Base-by-base conservation (phyloP, 768 basidiomycete species). In the Pulveroboletus sp. region DNA sequence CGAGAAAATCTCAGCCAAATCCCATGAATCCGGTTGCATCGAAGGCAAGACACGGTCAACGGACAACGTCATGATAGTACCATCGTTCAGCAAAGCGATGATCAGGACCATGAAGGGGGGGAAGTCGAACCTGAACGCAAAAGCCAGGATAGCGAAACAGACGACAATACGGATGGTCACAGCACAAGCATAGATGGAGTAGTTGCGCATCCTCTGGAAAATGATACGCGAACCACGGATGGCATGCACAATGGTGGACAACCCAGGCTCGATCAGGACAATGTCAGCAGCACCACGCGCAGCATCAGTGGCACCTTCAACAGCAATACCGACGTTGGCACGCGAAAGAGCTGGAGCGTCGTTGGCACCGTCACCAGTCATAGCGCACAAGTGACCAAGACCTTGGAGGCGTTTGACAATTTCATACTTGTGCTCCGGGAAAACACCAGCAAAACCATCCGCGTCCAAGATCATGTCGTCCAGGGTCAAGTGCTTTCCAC, bases 391-490 rank as follows among this genome's bases (percentile, higher is more conserved):
- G 71, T 96, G 93, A 43, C 93, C 95, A 53, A 97, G 86, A 67
- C 84, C 91, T 68, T 98, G 95, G 47, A 98, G 85, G 59, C 94
- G 90, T 77, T 95, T 96, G 76, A 98, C 95, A 55, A 98, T 98
- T 73, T 98, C 95, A 69, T 95, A 98, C 81, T 97, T 97, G 88
- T 96, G 95, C 74, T 95, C 94, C 49, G 93, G 93, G 91, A 95
- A 98, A 58, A 95, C 94, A 68, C 95, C 95, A 39, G 95, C 95
- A 72, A 98, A 98, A 61, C 95, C 95, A 71, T 98, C 95, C 27
- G 95, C 95, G 63, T 97, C 95, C 84, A 98, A 85, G 68, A 98
- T 97, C 93, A 98, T 96, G 70, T 94, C 93, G 60, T 98, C 94
- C 62, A 98, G 82, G 46, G 75, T 80, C 46, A 75, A 72, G 76